Base-by-base conservation (phyloP, 2,329 filamentous ascomycete species). In the Juglanconis sp. region DNA sequence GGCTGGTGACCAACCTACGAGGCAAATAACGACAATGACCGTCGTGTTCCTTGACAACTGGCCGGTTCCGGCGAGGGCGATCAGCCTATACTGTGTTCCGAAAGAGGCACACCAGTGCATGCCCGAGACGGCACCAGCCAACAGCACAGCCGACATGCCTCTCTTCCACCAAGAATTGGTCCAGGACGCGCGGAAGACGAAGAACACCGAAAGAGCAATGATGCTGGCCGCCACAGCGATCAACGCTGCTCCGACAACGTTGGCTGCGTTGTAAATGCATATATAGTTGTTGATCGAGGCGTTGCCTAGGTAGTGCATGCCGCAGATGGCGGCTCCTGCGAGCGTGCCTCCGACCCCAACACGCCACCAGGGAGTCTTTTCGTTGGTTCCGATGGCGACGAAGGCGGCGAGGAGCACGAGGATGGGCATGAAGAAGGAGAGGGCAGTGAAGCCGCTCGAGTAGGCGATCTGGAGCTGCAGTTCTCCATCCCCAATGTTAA, bases 291-390 rank as follows among this genome's bases (percentile, higher is more conserved):
- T 80, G 63, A 94, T 92, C 38, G 91, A 91, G 36, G 89, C 84
- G 70, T 96, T 92, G n/a, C 91, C 91, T 17, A 94, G 78, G 68
- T 95, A 96, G 72, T 96, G 90, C 91, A 96, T 95, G 36, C 88
- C 89, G 62, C 89, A 91, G 53, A 95, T 87, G 30, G 90, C 87
- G 5, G 86, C 79, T 13, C 92, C 92, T 1, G 89, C 88, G 48
- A 93, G 79, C 1, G 85, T 69, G 6, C 91, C 91, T 8, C 89
- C 88, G 5, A 84, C 69, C 7, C 81, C 69, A 10, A 90, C 80
- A 49, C 87, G 82, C 72, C 81, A 74, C 73, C 83, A 83, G 17
- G 80, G 81, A 13, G 88, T 79, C 34, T 72, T 76, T 63, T 84
- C 83, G 66, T 81, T 81, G 34, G 81, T 80, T 11, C 61, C 90